Evolutionary conservation across 2,329 filamentous ascomycete species (phyloP), one percentile per base, ranked within the genome.

Genomic region (Xylaria hypoxylon): DNA sequence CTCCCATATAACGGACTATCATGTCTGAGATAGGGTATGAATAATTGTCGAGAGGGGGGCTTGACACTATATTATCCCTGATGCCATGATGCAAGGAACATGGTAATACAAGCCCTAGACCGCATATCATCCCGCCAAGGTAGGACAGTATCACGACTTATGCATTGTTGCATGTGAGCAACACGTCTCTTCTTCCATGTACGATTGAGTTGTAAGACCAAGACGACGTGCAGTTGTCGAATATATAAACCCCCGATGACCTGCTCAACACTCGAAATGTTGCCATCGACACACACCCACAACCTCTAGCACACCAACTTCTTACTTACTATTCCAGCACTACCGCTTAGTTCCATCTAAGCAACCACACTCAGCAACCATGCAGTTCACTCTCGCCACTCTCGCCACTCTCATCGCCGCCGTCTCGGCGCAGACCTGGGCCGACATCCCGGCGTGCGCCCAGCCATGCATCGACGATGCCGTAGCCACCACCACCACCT

Each of bases 371-470:
- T 51, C 19, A 52, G 51, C 24, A 42, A 65, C 13, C 26, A 68
- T 68, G 65, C 58, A 68, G 42, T 58, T 68, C 51, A 44, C 62
- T 62, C 52, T 68, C 3, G 51, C 57, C 6, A n/a, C 57, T 11
- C 42, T 65, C 6, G 24, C 52, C 45, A 11, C 59, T 28, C 28
- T 58, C 42, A n/a, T 52, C 53, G 52, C 50, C 11, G 26, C 45
- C 24, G 65, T 59, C 58, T 61, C 62, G 11, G 65, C 65, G n/a
- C 65, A 68, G 58, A 35, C 57, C 8, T 68, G 65, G 65, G 19
- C 47, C 15, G 65, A 68, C 51, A 68, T 68, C 42, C 65, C 65
- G 13, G 57, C 65, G 11, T 68, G 65, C 28, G 65, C 65, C 2
- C 55, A 59, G 31, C 65, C 65, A 17, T 68, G 65, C 40, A 68